phyloP scores from a whole-genome alignment of 345 rosid species.

The Aegle marmelos region DNA sequence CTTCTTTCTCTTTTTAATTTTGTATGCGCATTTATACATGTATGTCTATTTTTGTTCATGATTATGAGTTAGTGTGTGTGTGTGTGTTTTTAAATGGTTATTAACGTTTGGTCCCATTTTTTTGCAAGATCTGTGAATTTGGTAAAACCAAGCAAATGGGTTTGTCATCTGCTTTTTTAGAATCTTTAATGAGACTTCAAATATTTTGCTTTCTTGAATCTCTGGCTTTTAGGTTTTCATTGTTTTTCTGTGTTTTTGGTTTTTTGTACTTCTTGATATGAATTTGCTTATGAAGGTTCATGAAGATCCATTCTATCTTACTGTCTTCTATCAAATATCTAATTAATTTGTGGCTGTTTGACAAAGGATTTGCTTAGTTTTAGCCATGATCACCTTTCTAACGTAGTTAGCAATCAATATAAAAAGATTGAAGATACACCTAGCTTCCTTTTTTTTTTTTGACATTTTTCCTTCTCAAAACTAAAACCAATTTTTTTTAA shows the following conservation, averaged over 20 bases:
- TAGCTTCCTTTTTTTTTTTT: not conserved
- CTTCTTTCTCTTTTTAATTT: not conserved
- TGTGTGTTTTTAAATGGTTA: not conserved
- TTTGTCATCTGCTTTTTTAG: not conserved
- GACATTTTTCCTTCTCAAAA: not conserved
- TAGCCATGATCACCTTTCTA: not conserved
- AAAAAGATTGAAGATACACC: not conserved
- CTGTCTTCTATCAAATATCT: not conserved
- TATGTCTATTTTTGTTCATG: not conserved
- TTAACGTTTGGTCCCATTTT: not conserved
- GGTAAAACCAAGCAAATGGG: not conserved
- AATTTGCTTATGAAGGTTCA: constrained; percentile 4
- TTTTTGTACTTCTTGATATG: not conserved
- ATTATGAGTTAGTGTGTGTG: not conserved
- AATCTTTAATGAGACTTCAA: too few species aligned
- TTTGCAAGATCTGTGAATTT: constrained; percentile 23
- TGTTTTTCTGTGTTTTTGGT: not conserved
- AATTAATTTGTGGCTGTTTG: not conserved
- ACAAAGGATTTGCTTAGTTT: not conserved
- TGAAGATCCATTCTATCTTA: constrained; percentile 3
- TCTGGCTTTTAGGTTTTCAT: not conserved
- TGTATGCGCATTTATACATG: not conserved
- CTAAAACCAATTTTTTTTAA: not conserved
- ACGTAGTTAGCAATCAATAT: not conserved
- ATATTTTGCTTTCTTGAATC: not conserved